Evolutionary conservation across 2,329 filamentous ascomycete species (phyloP), one percentile per base, ranked within the genome.

Genomic region (Fusarium sp.): DNA sequence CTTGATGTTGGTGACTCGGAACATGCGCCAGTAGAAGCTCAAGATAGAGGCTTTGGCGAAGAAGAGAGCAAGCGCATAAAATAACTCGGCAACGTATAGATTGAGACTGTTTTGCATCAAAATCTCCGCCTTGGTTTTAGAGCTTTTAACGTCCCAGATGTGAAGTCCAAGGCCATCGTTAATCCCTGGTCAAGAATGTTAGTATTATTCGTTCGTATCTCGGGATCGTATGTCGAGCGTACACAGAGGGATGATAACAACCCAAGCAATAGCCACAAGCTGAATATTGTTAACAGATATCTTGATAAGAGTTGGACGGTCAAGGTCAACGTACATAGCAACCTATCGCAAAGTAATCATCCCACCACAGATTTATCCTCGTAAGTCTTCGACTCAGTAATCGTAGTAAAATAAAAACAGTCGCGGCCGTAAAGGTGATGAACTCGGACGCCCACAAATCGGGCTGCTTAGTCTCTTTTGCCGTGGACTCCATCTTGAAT

Each of bases 1-100:
- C 13, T 69, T 70, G 58, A 73, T 73, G 33, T 68, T 72, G 17
- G 65, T 71, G 19, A 73, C 68, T 11, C 68, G 65, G 19, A 78
- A 78, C 56, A 78, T 68, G 24, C 76, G 74, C 74, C 73, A 77
- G 68, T 78, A 78, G 22, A 78, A 73, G 21, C 55, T 67, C 9
- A 78, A 61, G 14, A 78, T 71, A 2, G 76, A 70, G 1, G 70
- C 54, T 55, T 78, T 78, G 4, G 67, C 71, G 31, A 71, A 73
- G 34, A 71, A 75, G 0, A 78, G 60, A 1, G 75, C 69, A 1
- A 67, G 73, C 3, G 73, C 73, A 45, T 78, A 78, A 17, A 75
- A 40, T 1, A 78, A 19, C 39, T 78, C 76, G 21, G 60, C 65
- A 17, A 75, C 54, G 19, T 56, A 73, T 8, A 73, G 65, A 0